These are phyloP conservation scores for Candida dendrica DNA, from an alignment of 805 yeast species.

Conservation along the genomic window DNA sequence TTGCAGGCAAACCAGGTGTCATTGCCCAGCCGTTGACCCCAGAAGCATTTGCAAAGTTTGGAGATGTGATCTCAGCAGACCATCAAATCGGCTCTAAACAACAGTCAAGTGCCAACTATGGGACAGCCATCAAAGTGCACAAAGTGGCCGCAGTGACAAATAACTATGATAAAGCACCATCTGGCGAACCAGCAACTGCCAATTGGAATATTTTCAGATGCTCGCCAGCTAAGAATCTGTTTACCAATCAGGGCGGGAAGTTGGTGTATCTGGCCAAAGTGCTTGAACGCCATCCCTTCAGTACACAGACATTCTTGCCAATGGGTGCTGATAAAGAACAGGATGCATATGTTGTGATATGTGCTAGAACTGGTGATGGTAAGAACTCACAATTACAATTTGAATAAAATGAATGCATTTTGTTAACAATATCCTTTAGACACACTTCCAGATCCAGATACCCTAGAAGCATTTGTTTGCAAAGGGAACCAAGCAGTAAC, in stretches of 20 bases:
- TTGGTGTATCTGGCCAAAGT: conserved; percentile 38
- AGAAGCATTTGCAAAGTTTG: conserved; percentile 56
- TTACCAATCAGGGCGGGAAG: conserved; percentile 5
- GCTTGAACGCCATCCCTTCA: conserved; percentile 82
- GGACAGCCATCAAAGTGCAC: conserved; percentile 80
- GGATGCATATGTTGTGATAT: conserved; percentile 69
- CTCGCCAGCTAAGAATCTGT: conserved; percentile 62
- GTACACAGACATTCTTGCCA: conserved; percentile 89
- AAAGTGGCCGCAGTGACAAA: conserved; percentile 65
- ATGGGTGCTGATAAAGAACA: conserved; percentile 60
- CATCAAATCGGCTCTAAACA: conserved; percentile 51
- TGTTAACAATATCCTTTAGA: conserved; percentile 26
- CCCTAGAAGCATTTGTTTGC: conserved; percentile 63
- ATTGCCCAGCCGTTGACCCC: conserved; percentile 61
- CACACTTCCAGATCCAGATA: conserved; percentile 54
- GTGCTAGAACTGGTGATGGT: conserved; percentile 48
- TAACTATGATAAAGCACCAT: conserved; percentile 38
- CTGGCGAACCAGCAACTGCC: conserved; percentile 44
- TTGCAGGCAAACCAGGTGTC: conserved; percentile 19
- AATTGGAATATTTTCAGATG: conserved; percentile 84
- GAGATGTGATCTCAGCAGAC: conserved; percentile 71
- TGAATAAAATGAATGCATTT: not conserved
- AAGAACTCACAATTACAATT: conserved; percentile 35
- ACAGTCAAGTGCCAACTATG: conserved; percentile 70
- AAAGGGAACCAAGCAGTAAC: conserved; percentile 85